A percentile compares a stretch with the other conserved stretches of the same genome.
Evolutionary conservation across 163 green algal genomes (phyloP).

Genomic region (Chloromonas sp.): DNA sequence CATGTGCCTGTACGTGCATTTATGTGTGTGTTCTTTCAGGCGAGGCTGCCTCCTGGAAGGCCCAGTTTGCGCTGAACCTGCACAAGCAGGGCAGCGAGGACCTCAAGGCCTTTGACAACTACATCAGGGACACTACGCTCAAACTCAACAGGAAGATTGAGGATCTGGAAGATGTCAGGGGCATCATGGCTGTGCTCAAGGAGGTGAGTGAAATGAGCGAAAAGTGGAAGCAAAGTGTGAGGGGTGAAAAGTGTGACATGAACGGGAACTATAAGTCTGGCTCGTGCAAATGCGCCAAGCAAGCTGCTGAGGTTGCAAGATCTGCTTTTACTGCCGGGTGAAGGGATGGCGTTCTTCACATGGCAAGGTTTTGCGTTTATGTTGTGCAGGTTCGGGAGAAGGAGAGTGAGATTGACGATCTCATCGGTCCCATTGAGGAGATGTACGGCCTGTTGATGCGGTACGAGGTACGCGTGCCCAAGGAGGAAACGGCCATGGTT

Average conservation of each 20-base stretch:
- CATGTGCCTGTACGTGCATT: too few relatives aligned
- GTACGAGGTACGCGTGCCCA: conserved; percentile 71
- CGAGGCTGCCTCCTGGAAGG: conserved; percentile 85
- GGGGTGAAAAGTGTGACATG: too few relatives aligned
- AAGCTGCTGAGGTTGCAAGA: too few relatives aligned
- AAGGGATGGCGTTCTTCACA: too few relatives aligned
- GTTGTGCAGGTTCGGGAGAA: conserved; percentile 62
- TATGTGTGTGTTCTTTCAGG: too few relatives aligned
- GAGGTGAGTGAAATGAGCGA: conserved; percentile 50
- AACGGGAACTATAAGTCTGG: too few relatives aligned
- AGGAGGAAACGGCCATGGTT: conserved; percentile 87
- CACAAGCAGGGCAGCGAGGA: conserved; percentile 73
- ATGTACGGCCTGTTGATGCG: conserved; percentile 82
- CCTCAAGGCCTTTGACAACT: conserved; percentile 64
- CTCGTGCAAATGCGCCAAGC: too few relatives aligned
- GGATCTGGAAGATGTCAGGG: conserved; percentile 88
- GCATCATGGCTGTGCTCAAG: conserved; percentile 75
- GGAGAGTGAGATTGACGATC: conserved; percentile 76
- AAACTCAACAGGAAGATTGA: conserved; percentile 84
- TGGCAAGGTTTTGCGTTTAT: background rate
- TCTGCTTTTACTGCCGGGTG: too few relatives aligned
- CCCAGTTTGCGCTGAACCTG: conserved; percentile 85
- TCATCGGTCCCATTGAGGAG: conserved; percentile 85
- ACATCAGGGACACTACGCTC: conserved; percentile 70
- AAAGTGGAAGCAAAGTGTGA: too few relatives aligned